These are phyloP conservation scores for Penicillium odoratum DNA, from an alignment of 495 filamentous ascomycete species.

Conservation along the genomic window DNA sequence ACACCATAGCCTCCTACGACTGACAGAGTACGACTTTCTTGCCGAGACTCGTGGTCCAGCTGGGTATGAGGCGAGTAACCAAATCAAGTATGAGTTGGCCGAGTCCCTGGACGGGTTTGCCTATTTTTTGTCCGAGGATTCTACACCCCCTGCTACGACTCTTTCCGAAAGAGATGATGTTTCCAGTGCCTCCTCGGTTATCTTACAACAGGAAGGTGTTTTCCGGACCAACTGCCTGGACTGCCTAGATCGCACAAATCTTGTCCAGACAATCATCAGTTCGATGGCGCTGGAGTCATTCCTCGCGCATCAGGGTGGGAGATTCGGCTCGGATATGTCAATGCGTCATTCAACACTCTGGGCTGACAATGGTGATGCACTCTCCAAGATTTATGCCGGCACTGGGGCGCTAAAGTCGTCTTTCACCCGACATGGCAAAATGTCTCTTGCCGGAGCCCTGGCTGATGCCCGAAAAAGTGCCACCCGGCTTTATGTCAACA, in stretches of 20 bases:
- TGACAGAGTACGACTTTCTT: slow-evolving; percentile 92
- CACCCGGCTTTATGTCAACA: slow-evolving; percentile 92
- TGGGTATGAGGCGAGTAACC: slow-evolving; percentile 84
- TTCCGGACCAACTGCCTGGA: slow-evolving; percentile 97
- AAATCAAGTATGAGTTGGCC: slow-evolving; percentile 72
- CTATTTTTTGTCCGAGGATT: slow-evolving; percentile 81
- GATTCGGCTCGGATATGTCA: slow-evolving; percentile 76
- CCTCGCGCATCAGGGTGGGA: slow-evolving; percentile 64
- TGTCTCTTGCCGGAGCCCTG: slow-evolving; percentile 91
- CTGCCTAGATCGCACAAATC: slow-evolving; percentile 92
- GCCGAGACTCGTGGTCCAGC: slow-evolving; percentile 84
- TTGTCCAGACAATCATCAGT: slow-evolving; percentile 93
- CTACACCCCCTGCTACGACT: slow-evolving; percentile 16
- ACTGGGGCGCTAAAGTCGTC: slow-evolving; percentile 95
- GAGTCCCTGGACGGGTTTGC: slow-evolving; percentile 81
- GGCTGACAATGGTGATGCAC: slow-evolving; percentile 97
- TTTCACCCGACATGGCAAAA: slow-evolving; percentile 94
- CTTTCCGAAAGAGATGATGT: slow-evolving; percentile 26
- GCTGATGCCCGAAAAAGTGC: slow-evolving; percentile 94
- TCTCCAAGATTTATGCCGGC: slow-evolving; percentile 95
- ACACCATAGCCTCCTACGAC: slow-evolving; percentile 69
- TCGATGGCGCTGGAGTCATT: slow-evolving; percentile 86
- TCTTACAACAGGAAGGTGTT: slow-evolving; percentile 88
- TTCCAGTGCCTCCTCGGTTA: slow-evolving; percentile 58
- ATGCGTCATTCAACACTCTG: slow-evolving; percentile 86